Conservation (phyloP, 345 rosid genomes). For the Salix suchowensis region DNA sequence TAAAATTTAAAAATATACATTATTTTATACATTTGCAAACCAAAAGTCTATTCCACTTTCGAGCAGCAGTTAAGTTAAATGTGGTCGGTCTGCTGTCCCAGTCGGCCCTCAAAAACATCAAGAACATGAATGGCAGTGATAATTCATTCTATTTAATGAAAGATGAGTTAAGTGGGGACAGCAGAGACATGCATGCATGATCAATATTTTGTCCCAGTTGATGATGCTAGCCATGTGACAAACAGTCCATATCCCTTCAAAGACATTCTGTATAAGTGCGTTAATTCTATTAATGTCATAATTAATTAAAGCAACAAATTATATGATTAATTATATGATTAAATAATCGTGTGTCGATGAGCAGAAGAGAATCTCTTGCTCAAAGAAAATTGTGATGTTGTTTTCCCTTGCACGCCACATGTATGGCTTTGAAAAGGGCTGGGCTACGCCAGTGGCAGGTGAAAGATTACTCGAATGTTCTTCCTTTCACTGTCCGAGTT, state of each 20-base stretch:
- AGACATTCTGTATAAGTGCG: slow-evolving; percentile 21
- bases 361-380: neutral
- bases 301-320: neutral
- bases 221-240: neutral
- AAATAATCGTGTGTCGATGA: neutral
- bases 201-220: neutral
- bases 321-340: neutral
- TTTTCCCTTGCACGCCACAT: neutral
- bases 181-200: neutral
- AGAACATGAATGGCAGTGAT: neutral
- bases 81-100: neutral
- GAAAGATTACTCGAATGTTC: neutral
- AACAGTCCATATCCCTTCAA: slow-evolving; percentile 16
- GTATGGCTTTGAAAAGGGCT: neutral
- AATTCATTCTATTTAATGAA: neutral
- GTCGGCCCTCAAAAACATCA: neutral
- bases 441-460: neutral
- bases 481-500: neutral
- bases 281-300: neutral
- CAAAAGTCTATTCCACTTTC: too few relatives aligned
- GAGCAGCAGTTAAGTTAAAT: neutral
- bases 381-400: neutral
- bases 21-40: too few relatives aligned
- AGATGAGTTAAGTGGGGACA: neutral
- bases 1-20: too few relatives aligned